Base-by-base conservation (phyloP, 345 rosid genomes). In the Carallia pectinifolia region DNA sequence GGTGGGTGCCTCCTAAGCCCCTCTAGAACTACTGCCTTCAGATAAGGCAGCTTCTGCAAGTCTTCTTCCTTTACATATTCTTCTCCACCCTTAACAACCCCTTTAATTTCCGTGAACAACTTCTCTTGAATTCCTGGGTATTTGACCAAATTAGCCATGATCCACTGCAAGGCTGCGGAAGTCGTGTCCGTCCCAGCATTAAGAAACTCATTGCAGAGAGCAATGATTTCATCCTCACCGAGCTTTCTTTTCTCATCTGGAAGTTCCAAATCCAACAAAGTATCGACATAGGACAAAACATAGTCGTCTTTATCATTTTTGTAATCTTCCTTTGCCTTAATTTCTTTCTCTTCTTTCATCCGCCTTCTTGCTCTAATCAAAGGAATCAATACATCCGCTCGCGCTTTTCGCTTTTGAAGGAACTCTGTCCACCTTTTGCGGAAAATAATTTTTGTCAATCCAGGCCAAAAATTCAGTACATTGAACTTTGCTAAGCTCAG, bases 1-100 rank as follows among this genome's bases (percentile, higher is more conserved):
- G 76, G 76, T 0, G 71, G 70, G 40, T 66, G 76, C 37, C 71
- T 31, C 54, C 76, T 73, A 36, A 73, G 29, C 4, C 76, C 76
- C 36, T 73, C 76, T n/a, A 73, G 61, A 30, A 66, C 19, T 6
- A 65, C 16, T 23, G 76, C 66, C 38, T 73, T 73, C 13, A 73
- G 39, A 60, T 66, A 73, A 7, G 71, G 71, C 71, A 60, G 60
- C 31, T 59, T 59, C 13, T 52, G 61, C 38, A 73, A 30, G 52
- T 65, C 33, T 3, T 65, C 66, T 60, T 73, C 71, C 52, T 66
- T 50, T 1, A 73, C 61, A 3, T 36, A 65, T 34, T 59, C 44
- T 44, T 39, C 66, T 47, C 61, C 61, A 2, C 50, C 53, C 10
- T 15, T 3, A 6, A 73, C 15, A 66, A 66, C 66, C 1, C n/a